Base-by-base conservation (phyloP, 2,329 filamentous ascomycete species). In the Seiridium unicorne region DNA sequence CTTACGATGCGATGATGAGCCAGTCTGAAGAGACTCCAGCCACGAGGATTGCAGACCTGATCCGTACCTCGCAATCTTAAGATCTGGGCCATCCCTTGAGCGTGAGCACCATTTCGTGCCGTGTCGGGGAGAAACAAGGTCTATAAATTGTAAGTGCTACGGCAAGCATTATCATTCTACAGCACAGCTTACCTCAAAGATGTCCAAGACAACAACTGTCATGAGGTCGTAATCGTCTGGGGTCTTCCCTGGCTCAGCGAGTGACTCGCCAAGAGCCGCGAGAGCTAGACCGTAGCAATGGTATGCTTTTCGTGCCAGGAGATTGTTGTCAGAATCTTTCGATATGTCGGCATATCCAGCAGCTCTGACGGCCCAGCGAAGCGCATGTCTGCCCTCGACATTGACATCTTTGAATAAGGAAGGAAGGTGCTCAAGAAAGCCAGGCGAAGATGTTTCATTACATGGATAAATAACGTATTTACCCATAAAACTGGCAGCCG, bases 151-250 rank as follows among this genome's bases (percentile, higher is more conserved):
- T 53, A 13, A 42, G 32, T 13, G 11, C 49, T 2, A 18, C 9
- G n/a, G 2, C 46, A 31, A 31, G 8, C 2, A n/a, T 48, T 42
- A 38, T 42, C 5, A 13, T 40, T 38, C 9, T 7, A 44, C 26
- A 55, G 35, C 49, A 51, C 31, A 34, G 54, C 51, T 55, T 63
- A 74, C 74, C 68, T 78, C 75, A 44, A 78, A 78, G 1, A 77
- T 69, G 53, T 77, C 76, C 10, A 78, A 61, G 26, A 78, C 64
- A 10, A 78, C 75, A 1, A 74, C 68, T 3, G 75, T 71, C 75
- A 78, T 77, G 13, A 78, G 64, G 51, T 75, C 72, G 61, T 75
- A 72, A 58, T 78, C 76, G 61, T 76, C 74, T 3, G 74, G 74
- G 1, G 63, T 61, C 61, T 76, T 75, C 9, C 66, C 67, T n/a